phyloP scores from a whole-genome alignment of 768 basidiomycete genomes.

The Auricularia cornea region DNA sequence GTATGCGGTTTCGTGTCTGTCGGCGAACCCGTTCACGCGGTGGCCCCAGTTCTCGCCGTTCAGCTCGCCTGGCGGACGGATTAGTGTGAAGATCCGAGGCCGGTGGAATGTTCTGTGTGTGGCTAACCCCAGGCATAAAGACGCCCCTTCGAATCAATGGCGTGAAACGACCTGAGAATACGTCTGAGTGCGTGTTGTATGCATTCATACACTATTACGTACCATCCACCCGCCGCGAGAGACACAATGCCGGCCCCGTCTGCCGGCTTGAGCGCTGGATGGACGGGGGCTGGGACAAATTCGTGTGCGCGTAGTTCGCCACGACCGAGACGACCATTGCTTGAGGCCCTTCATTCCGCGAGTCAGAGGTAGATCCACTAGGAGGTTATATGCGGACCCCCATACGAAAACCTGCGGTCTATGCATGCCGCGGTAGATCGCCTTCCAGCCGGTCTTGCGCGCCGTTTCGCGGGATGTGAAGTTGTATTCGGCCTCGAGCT shows the following conservation, averaged over 20 bases:
- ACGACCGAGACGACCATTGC: conserved; percentile 58
- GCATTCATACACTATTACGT: conserved; percentile 17
- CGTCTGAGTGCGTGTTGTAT: background rate
- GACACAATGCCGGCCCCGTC: conserved; percentile 57
- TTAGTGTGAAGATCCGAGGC: background rate
- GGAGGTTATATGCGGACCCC: conserved; percentile 40
- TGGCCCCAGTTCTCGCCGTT: conserved; percentile 37
- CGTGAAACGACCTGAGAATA: conserved; percentile 72
- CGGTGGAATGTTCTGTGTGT: background rate
- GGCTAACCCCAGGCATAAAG: conserved; percentile 74
- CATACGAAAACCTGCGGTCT: conserved; percentile 44
- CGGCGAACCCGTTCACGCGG: conserved; percentile 47
- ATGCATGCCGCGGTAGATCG: conserved; percentile 64
- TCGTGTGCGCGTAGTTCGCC: conserved; percentile 24
- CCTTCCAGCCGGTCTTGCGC: conserved; percentile 68
- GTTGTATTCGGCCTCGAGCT: conserved; percentile 63
- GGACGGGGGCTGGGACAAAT: conserved; percentile 53
- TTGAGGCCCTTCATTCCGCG: conserved; percentile 40
- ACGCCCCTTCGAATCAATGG: conserved; percentile 64
- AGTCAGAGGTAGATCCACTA: background rate
- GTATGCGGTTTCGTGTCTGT: conserved; percentile 38
- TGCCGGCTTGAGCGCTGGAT: conserved; percentile 37
- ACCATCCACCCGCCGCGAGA: conserved; percentile 80
- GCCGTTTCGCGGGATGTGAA: conserved; percentile 67
- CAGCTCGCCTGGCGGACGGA: conserved; percentile 45